These are phyloP conservation scores for Boletus rubropictus DNA, from an alignment of 768 basidiomycete genomes.

Conservation along the genomic window DNA sequence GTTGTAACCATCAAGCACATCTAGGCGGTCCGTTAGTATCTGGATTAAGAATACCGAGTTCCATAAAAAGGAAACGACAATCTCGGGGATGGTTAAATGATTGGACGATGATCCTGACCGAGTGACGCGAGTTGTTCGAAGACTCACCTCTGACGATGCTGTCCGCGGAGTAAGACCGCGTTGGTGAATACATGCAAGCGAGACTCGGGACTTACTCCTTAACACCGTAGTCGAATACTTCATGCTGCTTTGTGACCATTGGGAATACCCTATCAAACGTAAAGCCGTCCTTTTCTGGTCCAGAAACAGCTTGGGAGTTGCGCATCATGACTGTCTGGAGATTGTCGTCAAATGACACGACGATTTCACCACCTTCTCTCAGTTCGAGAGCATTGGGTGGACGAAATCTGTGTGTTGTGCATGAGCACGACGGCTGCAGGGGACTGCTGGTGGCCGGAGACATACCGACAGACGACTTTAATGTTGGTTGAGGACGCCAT, in stretches of 20 bases:
- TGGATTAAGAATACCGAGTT: background rate
- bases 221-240: conserved; percentile 98
- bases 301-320: conserved; percentile 59
- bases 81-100: background rate
- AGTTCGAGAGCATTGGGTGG: conserved; percentile 89
- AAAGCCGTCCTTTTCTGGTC: conserved; percentile 95
- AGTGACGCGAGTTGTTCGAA: conserved; percentile 1
- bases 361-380: conserved; percentile 82
- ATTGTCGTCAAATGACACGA: conserved; percentile 85
- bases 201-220: conserved; percentile 66
- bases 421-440: conserved; percentile 5
- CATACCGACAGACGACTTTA: conserved; percentile 98
- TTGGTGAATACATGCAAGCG: conserved; percentile 14
- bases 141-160: conserved; percentile 84
- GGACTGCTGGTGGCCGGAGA: conserved; percentile 10
- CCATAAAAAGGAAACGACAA: conserved; percentile 1
- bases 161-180: conserved; percentile 9
- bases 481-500: conserved; percentile 81
- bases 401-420: conserved; percentile 62
- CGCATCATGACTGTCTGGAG: conserved; percentile 78
- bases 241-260: conserved; percentile 82
- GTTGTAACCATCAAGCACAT: conserved; percentile 98
- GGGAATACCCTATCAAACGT: conserved; percentile 97
- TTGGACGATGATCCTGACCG: background rate
- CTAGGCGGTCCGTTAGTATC: conserved; percentile 39